Conservation (phyloP, 2,329 filamentous ascomycete species). For the Helicocarpus griseus region DNA sequence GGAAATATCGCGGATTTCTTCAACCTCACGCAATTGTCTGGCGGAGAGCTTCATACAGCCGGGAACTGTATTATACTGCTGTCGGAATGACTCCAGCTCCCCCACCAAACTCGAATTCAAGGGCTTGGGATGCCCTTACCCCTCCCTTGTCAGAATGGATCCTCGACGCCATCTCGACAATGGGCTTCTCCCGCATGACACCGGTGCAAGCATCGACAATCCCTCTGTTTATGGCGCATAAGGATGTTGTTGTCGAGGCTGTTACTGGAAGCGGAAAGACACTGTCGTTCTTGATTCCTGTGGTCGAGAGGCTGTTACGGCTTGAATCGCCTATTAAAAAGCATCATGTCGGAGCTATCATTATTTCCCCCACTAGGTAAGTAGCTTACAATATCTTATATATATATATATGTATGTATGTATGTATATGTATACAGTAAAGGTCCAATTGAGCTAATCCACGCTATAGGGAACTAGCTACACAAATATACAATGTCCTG, state of each 20-base stretch:
- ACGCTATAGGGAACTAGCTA: slow-evolving; percentile 63
- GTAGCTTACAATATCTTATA: not conserved
- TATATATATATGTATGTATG: not conserved
- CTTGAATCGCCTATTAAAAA: slow-evolving; percentile 75
- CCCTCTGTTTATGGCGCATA: slow-evolving; percentile 78
- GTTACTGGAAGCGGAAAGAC: slow-evolving; percentile 91
- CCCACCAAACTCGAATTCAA: slow-evolving; percentile 25
- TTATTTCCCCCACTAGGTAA: slow-evolving; percentile 73
- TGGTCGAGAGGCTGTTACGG: slow-evolving; percentile 72
- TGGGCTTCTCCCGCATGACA: slow-evolving; percentile 82
- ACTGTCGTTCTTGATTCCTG: slow-evolving; percentile 71
- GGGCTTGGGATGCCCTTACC: slow-evolving; percentile 59
- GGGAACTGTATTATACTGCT: not conserved
- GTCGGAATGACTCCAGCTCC: not conserved
- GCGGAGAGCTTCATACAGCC: not conserved
- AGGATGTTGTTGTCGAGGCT: slow-evolving; percentile 87
- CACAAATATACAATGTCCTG: slow-evolving; percentile 79
- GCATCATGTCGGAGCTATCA: slow-evolving; percentile 81
- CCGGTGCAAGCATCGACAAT: slow-evolving; percentile 91
- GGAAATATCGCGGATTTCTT: slow-evolving; percentile 1
- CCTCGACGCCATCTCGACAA: slow-evolving; percentile 68
- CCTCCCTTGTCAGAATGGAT: slow-evolving; percentile 73
- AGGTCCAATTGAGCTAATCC: slow-evolving; percentile 7
- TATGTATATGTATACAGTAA: no score
- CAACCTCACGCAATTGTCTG: not conserved